Percentiles rank a stretch among this genome's conserved stretches.
Conservation (phyloP, 2,329 filamentous ascomycete genomes). For the Cyclaneusma minus region DNA sequence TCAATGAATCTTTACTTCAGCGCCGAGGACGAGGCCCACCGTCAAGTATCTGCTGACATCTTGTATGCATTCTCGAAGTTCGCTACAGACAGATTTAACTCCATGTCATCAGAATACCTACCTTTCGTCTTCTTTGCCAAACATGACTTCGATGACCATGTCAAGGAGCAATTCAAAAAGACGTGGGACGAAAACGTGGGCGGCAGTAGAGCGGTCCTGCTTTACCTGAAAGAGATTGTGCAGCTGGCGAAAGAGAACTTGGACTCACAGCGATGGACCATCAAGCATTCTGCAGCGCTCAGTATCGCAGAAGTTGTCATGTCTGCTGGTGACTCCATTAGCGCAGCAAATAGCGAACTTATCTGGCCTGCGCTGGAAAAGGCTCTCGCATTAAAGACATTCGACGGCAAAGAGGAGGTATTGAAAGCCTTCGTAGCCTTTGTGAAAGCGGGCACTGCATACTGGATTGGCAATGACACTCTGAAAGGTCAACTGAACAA, state of each 20-base stretch:
- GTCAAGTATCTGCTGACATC: constrained; percentile 70
- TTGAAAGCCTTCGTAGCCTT: constrained; percentile 69
- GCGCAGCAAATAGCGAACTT: constrained; percentile 38
- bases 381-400: constrained; percentile 75
- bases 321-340: constrained; percentile 49
- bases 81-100: constrained; percentile 75
- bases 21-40: constrained; percentile 60
- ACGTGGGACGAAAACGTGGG: constrained; percentile 89
- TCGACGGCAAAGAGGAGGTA: constrained; percentile 78
- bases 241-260: constrained; percentile 51
- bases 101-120: constrained; percentile 57
- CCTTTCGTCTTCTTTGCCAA: constrained; percentile 82
- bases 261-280: constrained; percentile 70
- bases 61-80: constrained; percentile 70
- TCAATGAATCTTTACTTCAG: constrained; percentile 62
- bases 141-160: constrained; percentile 70
- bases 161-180: constrained; percentile 63
- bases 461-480: constrained; percentile 36
- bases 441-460: constrained; percentile 42
- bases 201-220: constrained; percentile 61
- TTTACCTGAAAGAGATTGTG: constrained; percentile 76
- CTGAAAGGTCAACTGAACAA: constrained; percentile 58
- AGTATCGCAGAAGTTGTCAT: constrained; percentile 60
- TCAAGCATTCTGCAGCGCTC: constrained; percentile 78
- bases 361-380: constrained; percentile 80